Evolutionary conservation across 768 basidiomycete species (phyloP).

Genomic region (Suillus occidentalis): DNA sequence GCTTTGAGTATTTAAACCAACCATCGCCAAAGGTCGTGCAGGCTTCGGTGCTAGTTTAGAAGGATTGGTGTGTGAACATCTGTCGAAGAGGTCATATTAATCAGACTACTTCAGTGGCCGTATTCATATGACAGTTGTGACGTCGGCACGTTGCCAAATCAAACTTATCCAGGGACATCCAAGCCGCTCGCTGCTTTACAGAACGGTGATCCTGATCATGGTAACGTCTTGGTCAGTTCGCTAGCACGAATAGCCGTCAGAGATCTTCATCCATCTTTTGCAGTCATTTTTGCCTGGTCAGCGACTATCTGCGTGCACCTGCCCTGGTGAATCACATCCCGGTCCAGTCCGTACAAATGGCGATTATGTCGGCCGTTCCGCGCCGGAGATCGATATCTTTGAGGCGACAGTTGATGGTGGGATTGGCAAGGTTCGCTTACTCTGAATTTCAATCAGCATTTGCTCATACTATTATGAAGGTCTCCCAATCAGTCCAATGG

Average conservation of each 20-base stretch:
- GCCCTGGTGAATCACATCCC: constrained; percentile 55
- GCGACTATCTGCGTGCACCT: constrained; percentile 58
- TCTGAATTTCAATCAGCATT: constrained; percentile 5
- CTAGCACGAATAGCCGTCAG: not conserved
- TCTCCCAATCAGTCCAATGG: constrained; percentile 57
- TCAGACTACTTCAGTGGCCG: constrained; percentile 42
- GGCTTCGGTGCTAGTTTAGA: constrained; percentile 59
- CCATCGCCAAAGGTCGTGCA: constrained; percentile 40
- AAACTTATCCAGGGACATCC: constrained; percentile 50
- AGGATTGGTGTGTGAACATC: constrained; percentile 53
- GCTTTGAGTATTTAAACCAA: not conserved
- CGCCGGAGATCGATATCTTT: constrained; percentile 63
- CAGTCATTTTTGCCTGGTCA: constrained; percentile 56
- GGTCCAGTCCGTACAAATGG: constrained; percentile 52
- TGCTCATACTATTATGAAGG: constrained; percentile 28
- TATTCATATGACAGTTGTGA: constrained; percentile 66
- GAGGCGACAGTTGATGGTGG: constrained; percentile 43
- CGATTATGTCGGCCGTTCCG: constrained; percentile 49
- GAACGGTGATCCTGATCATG: constrained; percentile 37
- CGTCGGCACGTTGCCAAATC: constrained; percentile 76
- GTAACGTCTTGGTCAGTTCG: constrained; percentile 24
- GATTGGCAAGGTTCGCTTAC: constrained; percentile 33
- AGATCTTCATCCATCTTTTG: constrained; percentile 8
- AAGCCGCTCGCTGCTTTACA: constrained; percentile 44
- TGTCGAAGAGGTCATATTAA: constrained; percentile 12